Evolutionary conservation across 495 filamentous ascomycete genomes (phyloP).

Genomic region (Evernia prunastri): DNA sequence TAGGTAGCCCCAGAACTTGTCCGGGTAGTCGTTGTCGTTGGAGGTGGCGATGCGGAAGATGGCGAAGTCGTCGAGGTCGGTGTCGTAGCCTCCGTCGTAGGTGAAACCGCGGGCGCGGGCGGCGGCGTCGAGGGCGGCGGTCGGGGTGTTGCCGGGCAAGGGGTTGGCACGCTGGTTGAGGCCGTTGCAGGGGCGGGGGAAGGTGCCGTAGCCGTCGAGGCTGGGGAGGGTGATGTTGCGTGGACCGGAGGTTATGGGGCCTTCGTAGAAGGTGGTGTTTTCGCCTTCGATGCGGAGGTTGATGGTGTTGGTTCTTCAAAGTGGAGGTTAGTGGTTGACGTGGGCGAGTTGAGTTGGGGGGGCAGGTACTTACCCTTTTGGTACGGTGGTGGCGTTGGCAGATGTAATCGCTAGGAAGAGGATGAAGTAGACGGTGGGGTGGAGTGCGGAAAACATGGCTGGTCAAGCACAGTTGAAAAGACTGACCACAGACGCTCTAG

Average conservation of each 20-base stretch:
- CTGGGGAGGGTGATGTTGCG: conserved; percentile 11
- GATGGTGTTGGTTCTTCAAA: not conserved
- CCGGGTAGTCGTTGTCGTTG: not conserved
- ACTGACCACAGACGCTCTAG: not conserved
- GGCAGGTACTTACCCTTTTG: no score
- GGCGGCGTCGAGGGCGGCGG: conserved; percentile 19
- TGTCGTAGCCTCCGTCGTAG: conserved; percentile 11
- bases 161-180: conserved; percentile 7
- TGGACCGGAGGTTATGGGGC: conserved; percentile 19
- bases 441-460: not conserved
- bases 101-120: conserved; percentile 9
- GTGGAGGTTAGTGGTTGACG: no score
- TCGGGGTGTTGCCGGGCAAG: conserved; percentile 12
- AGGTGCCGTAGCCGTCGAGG: not conserved
- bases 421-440: not conserved
- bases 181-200: conserved; percentile 12
- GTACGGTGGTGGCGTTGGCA: no score
- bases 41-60: not conserved
- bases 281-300: conserved; percentile 18
- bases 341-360: no score
- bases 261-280: conserved; percentile 17
- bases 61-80: conserved; percentile 15
- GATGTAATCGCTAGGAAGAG: not conserved
- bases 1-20: conserved; percentile 14
- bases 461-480: no score